These are phyloP conservation scores for Hemisphaericaspora xylanilytica DNA, from an alignment of 1,139 yeast genomes.

Conservation along the genomic window DNA sequence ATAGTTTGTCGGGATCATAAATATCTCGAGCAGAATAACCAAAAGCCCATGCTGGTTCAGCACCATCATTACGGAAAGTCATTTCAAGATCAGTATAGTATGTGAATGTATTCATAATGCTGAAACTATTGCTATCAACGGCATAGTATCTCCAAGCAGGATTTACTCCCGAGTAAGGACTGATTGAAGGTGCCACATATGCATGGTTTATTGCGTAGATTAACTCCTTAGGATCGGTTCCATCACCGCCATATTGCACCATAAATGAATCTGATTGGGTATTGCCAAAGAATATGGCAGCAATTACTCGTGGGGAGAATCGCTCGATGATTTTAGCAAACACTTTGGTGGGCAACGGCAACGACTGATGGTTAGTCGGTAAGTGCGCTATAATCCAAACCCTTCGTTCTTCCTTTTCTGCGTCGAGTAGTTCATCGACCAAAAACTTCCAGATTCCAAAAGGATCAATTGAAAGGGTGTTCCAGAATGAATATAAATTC, in stretches of 20 bases:
- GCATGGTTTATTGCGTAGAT: conserved; percentile 27
- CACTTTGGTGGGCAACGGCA: conserved; percentile 27
- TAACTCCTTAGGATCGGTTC: conserved; percentile 16
- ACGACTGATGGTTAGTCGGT: conserved; percentile 22
- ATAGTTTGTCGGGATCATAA: conserved; percentile 26
- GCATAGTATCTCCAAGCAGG: conserved; percentile 36
- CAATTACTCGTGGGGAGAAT: conserved; percentile 34
- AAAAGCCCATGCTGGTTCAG: conserved; percentile 30
- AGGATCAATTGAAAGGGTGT: conserved; percentile 22
- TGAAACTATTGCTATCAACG: conserved; percentile 29
- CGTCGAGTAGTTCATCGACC: conserved; percentile 27
- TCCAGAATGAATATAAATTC: conserved; percentile 25
- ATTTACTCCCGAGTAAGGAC: conserved; percentile 27
- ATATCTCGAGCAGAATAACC: conserved; percentile 30
- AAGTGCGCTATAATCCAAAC: conserved; percentile 35
- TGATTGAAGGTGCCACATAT: conserved; percentile 29
- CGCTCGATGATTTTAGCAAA: conserved; percentile 28
- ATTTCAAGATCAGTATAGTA: conserved; percentile 29
- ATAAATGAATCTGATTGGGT: conserved; percentile 26
- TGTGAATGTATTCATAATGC: conserved; percentile 28
- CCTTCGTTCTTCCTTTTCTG: conserved; percentile 27
- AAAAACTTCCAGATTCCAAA: conserved; percentile 31
- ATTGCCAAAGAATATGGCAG: conserved; percentile 32
- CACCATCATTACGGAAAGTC: conserved; percentile 27
- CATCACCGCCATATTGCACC: conserved; percentile 23